Conservation (phyloP, 495 filamentous ascomycete species). For the Aspergillus ellipticus region DNA sequence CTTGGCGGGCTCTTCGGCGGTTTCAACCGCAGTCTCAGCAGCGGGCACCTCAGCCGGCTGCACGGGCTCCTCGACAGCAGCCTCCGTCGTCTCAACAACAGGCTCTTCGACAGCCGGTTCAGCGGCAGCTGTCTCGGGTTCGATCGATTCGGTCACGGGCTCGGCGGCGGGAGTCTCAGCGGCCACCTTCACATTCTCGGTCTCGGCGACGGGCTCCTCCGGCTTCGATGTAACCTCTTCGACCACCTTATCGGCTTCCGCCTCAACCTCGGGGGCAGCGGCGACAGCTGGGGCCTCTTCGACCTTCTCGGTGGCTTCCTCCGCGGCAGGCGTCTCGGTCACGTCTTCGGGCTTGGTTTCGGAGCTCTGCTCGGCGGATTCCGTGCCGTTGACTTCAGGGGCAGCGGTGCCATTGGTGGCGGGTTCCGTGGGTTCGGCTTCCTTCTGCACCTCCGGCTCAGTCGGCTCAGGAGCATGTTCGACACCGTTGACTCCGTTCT, state of each 20-base stretch:
- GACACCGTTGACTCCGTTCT: conserved; percentile 6
- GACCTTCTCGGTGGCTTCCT: not conserved
- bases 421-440: conserved; percentile 3
- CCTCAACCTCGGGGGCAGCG: not conserved
- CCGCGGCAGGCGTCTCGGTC: not conserved
- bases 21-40: not conserved
- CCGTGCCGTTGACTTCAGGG: conserved; percentile 11
- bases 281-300: conserved; percentile 4
- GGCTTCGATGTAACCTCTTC: conserved; percentile 3
- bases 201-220: conserved; percentile 12
- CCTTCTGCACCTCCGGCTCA: conserved; percentile 4
- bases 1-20: conserved; percentile 10
- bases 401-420: conserved; percentile 5
- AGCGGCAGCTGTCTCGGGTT: conserved; percentile 1
- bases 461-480: no score
- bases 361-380: conserved; percentile 8
- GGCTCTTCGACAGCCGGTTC: conserved; percentile 6
- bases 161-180: conserved; percentile 1
- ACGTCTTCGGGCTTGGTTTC: not conserved
- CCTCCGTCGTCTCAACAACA: not conserved
- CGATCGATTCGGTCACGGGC: conserved; percentile 1
- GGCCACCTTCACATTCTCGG: conserved; percentile 2
- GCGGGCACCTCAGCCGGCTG: conserved; percentile 7
- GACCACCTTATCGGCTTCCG: not conserved
- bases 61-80: conserved; percentile 7